A percentile compares a stretch with the other conserved stretches of the same genome.
Conservation (phyloP, 257 asterid species). For the Gardenia jasminoides region DNA sequence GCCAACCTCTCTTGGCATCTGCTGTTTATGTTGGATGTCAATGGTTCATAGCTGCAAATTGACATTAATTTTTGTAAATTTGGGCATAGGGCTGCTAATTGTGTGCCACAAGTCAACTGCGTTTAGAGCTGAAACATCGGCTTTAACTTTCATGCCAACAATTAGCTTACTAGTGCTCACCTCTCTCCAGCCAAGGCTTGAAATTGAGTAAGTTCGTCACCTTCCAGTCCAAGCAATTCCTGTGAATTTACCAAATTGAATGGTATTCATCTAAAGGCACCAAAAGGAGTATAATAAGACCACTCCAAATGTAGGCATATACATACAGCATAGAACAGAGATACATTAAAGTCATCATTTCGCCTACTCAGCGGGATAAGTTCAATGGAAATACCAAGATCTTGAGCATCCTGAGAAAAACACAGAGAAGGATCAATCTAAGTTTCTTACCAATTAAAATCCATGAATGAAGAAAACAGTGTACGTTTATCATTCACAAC, state of each 20-base stretch:
- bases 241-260: constrained; percentile 35
- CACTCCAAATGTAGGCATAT: constrained; percentile 12
- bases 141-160: no score
- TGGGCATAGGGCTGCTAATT: no score
- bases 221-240: constrained; percentile 92
- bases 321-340: constrained; percentile 86
- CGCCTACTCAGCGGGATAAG: constrained; percentile 81
- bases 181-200: constrained; percentile 73
- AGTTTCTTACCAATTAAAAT: constrained; percentile 10
- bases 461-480: not conserved
- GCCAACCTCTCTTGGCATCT: no score
- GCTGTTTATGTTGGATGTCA: no score
- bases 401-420: constrained; percentile 86
- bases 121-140: no score
- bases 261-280: constrained; percentile 1
- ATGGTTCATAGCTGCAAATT: no score
- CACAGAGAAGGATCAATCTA: not conserved
- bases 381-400: constrained; percentile 85
- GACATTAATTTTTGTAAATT: no score
- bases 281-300: not conserved
- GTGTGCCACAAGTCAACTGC: no score
- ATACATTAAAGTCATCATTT: constrained; percentile 71
- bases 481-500: not conserved
- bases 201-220: constrained; percentile 66
- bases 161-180: constrained; percentile 34